phyloP scores from a whole-genome alignment of 1,284 basidiomycete genomes.

The Peniophora sp. region DNA sequence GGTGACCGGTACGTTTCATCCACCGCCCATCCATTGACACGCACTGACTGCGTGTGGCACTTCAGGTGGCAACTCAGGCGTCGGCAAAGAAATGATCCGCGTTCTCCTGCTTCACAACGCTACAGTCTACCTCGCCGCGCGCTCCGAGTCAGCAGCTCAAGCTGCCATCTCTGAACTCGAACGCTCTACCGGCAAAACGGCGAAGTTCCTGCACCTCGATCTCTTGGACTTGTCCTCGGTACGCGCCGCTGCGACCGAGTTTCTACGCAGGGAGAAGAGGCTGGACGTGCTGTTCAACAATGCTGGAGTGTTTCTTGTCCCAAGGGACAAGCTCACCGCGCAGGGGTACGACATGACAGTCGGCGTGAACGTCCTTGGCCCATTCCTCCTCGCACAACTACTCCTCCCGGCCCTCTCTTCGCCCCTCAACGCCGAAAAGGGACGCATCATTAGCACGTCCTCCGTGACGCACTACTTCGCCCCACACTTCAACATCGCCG shows the following conservation, averaged over 20 bases:
- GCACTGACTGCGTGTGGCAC: background rate
- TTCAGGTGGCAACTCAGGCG: conserved; percentile 1
- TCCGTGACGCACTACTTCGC: conserved; percentile 22
- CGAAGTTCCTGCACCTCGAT: background rate
- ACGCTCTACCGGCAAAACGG: background rate
- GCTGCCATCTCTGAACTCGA: background rate
- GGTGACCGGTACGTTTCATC: background rate
- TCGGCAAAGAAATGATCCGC: conserved; percentile 2
- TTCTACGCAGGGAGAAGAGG: conserved; percentile 26
- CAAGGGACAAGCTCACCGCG: conserved; percentile 33
- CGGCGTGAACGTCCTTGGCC: conserved; percentile 49
- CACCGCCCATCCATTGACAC: no score
- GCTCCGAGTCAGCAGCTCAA: background rate
- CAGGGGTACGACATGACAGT: conserved; percentile 57
- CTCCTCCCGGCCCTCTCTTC: conserved; percentile 34
- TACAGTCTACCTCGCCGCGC: background rate
- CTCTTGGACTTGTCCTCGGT: conserved; percentile 26
- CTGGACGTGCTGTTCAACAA: conserved; percentile 27
- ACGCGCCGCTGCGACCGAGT: conserved; percentile 28
- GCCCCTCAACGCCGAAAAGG: conserved; percentile 21
- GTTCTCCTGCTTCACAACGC: background rate
- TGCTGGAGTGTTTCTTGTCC: conserved; percentile 27
- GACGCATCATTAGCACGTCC: conserved; percentile 33
- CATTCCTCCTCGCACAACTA: conserved; percentile 34
- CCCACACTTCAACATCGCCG: conserved; percentile 6